phyloP scores from a whole-genome alignment of 2,329 filamentous ascomycete species.

The Aspergillus piperis region DNA sequence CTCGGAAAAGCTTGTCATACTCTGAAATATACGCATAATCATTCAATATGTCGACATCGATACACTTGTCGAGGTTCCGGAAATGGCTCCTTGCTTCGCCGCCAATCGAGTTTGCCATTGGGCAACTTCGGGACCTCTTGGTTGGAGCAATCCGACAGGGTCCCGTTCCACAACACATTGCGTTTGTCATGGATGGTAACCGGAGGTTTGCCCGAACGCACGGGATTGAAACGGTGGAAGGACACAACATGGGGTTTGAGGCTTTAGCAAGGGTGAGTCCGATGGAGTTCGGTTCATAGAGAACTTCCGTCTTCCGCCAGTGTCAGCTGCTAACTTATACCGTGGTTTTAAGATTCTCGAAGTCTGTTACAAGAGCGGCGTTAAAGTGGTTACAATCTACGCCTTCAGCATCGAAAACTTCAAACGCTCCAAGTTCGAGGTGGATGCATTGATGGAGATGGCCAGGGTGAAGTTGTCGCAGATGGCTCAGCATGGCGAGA shows the following conservation, averaged over 20 bases:
- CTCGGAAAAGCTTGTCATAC: conserved; percentile 4
- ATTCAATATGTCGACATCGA: conserved; percentile 48
- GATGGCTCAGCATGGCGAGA: conserved; percentile 86
- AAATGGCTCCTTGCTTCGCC: conserved; percentile 85
- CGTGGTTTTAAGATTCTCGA: conserved; percentile 70
- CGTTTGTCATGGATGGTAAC: conserved; percentile 99
- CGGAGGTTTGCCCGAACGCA: conserved; percentile 85
- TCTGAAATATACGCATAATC: not conserved
- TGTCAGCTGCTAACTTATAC: not conserved
- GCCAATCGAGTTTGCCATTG: conserved; percentile 85
- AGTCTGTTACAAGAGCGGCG: conserved; percentile 96
- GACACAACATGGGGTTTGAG: conserved; percentile 94
- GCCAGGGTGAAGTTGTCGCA: conserved; percentile 93
- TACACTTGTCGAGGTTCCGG: conserved; percentile 62
- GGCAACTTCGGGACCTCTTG: conserved; percentile 75
- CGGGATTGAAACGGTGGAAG: conserved; percentile 94
- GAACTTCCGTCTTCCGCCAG: conserved; percentile 2
- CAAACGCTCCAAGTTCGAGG: conserved; percentile 93
- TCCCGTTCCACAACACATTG: conserved; percentile 89
- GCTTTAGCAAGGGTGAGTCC: conserved; percentile 76
- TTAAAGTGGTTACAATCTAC: conserved; percentile 96
- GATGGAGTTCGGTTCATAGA: not conserved
- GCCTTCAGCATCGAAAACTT: conserved; percentile 99
- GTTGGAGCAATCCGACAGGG: conserved; percentile 89
- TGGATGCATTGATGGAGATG: conserved; percentile 96